phyloP scores from a whole-genome alignment of 306 rosid species.

The Pyrus communis region DNA sequence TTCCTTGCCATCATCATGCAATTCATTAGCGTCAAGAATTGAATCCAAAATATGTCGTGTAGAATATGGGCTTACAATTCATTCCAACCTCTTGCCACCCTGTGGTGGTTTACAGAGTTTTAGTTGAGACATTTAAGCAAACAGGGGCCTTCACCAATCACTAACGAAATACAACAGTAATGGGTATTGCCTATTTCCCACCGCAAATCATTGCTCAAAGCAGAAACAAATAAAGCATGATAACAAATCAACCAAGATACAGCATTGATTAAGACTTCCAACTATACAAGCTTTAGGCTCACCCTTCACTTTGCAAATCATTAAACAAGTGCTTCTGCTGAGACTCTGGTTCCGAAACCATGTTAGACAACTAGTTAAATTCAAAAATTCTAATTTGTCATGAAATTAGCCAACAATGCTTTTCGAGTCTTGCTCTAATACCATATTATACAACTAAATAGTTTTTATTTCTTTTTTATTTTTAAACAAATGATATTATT shows the following conservation, averaged over 20 bases:
- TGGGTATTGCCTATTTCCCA: neutral
- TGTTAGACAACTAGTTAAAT: too few species aligned
- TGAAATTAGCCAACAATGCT: too few species aligned
- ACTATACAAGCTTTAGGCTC: conserved; percentile 4
- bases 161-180: neutral
- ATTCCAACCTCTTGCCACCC: too few species aligned
- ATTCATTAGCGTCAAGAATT: rapidly evolving
- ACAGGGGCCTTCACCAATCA: neutral
- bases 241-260: neutral
- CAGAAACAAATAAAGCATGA: neutral
- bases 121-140: neutral
- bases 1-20: rapidly evolving
- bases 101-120: too few species aligned
- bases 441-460: neutral
- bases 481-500: too few species aligned
- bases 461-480: too few species aligned
- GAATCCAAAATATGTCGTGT: too few species aligned
- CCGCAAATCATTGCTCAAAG: neutral
- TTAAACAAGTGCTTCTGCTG: too few species aligned
- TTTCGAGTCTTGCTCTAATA: neutral
- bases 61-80: too few species aligned
- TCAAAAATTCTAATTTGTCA: too few species aligned
- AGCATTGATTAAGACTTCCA: conserved; percentile 18
- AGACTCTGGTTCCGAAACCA: too few species aligned
- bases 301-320: neutral